Base-by-base conservation (phyloP, 768 basidiomycete species). In the Pisolithus albus region DNA sequence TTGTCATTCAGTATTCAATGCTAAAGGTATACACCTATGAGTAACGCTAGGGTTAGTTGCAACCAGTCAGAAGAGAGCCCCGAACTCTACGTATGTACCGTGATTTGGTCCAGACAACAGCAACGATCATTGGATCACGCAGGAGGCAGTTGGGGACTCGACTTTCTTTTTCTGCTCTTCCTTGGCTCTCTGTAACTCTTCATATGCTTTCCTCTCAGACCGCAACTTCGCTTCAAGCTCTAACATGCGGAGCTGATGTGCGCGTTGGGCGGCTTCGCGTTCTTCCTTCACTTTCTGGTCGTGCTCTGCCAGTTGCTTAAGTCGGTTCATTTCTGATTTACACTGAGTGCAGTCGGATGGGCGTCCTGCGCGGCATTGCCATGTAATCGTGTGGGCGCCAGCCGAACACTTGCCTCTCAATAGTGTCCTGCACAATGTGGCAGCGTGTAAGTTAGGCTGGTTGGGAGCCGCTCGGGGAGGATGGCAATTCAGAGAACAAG, bases 401-500 rank as follows among this genome's bases (percentile, higher is more conserved):
- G 67, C 61, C 2, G 59, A 47, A 59, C 84, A 87, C 30, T 64
- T 68, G 1, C 46, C 55, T 0, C 55, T 50, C 38, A 80, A 58
- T 21, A 69, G 51, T 9, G 66, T 59, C 23, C 63, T 54, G 64
- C 85, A 86, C 1, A 48, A 53, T 68, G 79, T 75, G 26, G 47
- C 52, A 6, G 9, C 28, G 46, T 64, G 62, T 13, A 55, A 34
- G 4, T 63, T 59, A 2, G 59, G 62, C 19, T 56, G 56, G 45
- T 61, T 80, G 74, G 16, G 80, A 75, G 62, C 85, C 75, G 54
- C 78, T 77, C 44, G 55, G 60, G 10, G 51, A 49, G 76, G 77
- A 61, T 86, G 84, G 50, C 84, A 87, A 60, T 74, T 84, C 0
- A 74, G 80, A 2, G 77, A 70, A 57, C 84, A 87, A 1, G 36